Evolutionary conservation across 2,329 filamentous ascomycete genomes (phyloP).

Genomic region (Curvularia eragrostidis): DNA sequence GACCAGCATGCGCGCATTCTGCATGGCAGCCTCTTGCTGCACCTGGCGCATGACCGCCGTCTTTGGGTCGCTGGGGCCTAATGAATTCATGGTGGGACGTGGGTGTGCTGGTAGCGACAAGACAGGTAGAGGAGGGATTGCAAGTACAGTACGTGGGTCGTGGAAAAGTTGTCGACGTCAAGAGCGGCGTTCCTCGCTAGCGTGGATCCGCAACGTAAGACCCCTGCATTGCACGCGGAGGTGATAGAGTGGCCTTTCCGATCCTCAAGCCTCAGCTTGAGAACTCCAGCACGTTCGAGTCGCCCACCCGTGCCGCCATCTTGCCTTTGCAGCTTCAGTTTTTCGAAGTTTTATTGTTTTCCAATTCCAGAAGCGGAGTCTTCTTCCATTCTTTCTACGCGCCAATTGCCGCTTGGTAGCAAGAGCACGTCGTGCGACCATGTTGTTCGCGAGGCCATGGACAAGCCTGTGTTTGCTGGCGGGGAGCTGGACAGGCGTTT

Average conservation of each 20-base stretch:
- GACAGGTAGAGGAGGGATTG: background rate
- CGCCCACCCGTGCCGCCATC: slow-evolving; percentile 34
- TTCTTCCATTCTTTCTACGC: slow-evolving; percentile 39
- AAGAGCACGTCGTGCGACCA: slow-evolving; percentile 30
- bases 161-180: slow-evolving; percentile 43
- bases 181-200: slow-evolving; percentile 28
- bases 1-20: slow-evolving; percentile 59
- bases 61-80: slow-evolving; percentile 52
- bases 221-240: slow-evolving; percentile 40
- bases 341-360: slow-evolving; percentile 16
- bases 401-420: slow-evolving; percentile 13
- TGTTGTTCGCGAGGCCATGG: slow-evolving; percentile 47
- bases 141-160: slow-evolving; percentile 6
- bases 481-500: slow-evolving; percentile 41
- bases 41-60: slow-evolving; percentile 60
- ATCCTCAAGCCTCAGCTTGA: slow-evolving; percentile 18
- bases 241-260: slow-evolving; percentile 23
- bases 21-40: slow-evolving; percentile 60
- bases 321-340: slow-evolving; percentile 32
- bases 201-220: slow-evolving; percentile 22
- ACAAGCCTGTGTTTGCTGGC: slow-evolving; percentile 48
- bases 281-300: slow-evolving; percentile 33
- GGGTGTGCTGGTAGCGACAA: slow-evolving; percentile 6
- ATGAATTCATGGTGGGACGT: slow-evolving; percentile 40
- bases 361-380: slow-evolving; percentile 35